Percentiles rank a stretch among this genome's conserved stretches.
Conservation (phyloP, 129 eudicot species). For the Dittrichia graveolens region DNA sequence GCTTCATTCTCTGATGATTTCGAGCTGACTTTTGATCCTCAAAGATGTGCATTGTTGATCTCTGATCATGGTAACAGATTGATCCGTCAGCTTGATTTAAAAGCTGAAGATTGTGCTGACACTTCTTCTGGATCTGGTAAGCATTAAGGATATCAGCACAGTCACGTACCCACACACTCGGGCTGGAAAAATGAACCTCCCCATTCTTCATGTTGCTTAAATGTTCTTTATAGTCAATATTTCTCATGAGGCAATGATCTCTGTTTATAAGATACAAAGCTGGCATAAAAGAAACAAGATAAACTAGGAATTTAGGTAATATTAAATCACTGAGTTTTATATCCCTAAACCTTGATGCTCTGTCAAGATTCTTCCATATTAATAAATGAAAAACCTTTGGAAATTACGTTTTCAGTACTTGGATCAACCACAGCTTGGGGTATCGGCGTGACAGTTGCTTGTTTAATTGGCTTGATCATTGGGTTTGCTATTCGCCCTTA, state of each 20-base stretch:
- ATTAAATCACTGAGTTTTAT: too few species aligned
- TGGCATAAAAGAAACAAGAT: too few species aligned
- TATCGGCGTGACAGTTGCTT: constrained; percentile 49
- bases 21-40: constrained; percentile 62
- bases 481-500: constrained; percentile 79
- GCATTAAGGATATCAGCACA: background rate
- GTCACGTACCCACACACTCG: too few species aligned
- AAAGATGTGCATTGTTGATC: constrained; percentile 76
- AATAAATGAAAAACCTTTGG: background rate
- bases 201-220: too few species aligned
- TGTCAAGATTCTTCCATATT: background rate
- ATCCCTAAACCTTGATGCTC: too few species aligned
- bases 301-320: too few species aligned
- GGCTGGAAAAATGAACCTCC: too few species aligned
- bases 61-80: constrained; percentile 79
- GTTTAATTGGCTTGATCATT: constrained; percentile 52
- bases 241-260: too few species aligned
- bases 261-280: too few species aligned
- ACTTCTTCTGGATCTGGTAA: constrained; percentile 57
- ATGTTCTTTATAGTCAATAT: too few species aligned
- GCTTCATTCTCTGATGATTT: constrained; percentile 79
- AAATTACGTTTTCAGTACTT: constrained; percentile 40
- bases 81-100: constrained; percentile 73
- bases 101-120: constrained; percentile 60
- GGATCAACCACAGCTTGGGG: constrained; percentile 56